phyloP scores from a whole-genome alignment of 768 basidiomycete genomes.

The Termitomyces sp. region DNA sequence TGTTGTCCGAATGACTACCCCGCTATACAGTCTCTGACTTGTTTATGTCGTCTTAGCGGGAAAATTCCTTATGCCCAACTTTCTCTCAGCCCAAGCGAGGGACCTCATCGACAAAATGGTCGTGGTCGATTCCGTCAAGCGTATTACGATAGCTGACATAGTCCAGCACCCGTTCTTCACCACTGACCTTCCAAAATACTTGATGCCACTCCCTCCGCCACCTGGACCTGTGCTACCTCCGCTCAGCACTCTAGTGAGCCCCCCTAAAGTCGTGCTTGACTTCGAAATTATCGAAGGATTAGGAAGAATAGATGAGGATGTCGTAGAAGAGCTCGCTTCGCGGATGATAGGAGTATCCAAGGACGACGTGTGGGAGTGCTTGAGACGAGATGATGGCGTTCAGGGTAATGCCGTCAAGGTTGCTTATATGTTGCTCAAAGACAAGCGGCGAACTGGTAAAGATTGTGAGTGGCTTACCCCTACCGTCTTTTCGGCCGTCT shows the following conservation, averaged over 20 bases:
- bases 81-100: conserved; percentile 72
- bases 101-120: conserved; percentile 86
- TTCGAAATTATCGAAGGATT: conserved; percentile 89
- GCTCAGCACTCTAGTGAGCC: conserved; percentile 65
- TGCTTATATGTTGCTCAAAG: conserved; percentile 88
- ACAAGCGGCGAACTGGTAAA: conserved; percentile 78
- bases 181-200: conserved; percentile 79
- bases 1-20: not conserved
- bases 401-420: conserved; percentile 94
- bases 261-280: conserved; percentile 58
- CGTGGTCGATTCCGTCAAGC: conserved; percentile 88
- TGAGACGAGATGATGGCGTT: conserved; percentile 77
- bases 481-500: not conserved
- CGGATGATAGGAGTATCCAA: conserved; percentile 71
- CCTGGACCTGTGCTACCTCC: conserved; percentile 75
- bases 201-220: conserved; percentile 72
- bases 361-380: conserved; percentile 84
- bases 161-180: conserved; percentile 88
- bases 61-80: conserved; percentile 77
- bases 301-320: conserved; percentile 87
- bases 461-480: conserved; percentile 55
- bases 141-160: conserved; percentile 91
- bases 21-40: conserved; percentile 4
- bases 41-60: conserved; percentile 50
- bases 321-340: conserved; percentile 74